Conservation (phyloP, 2,329 filamentous ascomycete genomes). For the Aspergillus phoenicis region DNA sequence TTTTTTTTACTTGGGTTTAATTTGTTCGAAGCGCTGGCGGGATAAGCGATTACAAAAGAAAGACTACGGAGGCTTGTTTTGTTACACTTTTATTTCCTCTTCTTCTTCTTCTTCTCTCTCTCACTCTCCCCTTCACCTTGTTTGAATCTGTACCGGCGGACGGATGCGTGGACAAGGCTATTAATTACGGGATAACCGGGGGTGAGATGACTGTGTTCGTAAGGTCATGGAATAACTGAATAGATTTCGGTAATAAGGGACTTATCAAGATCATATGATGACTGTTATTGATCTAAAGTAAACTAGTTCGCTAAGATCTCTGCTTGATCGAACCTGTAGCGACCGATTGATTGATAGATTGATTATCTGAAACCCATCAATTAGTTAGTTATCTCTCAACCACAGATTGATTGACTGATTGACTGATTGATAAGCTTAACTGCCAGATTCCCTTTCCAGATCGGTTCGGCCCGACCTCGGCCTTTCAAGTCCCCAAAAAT, state of each 20-base stretch:
- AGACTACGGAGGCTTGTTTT: conserved; percentile 5
- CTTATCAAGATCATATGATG: neutral
- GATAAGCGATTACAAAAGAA: conserved; percentile 21
- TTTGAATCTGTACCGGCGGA: neutral
- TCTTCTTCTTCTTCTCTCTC: neutral
- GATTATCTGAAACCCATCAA: neutral
- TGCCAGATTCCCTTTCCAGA: neutral
- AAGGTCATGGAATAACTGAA: neutral
- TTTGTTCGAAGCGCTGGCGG: conserved; percentile 26
- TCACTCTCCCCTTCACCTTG: neutral
- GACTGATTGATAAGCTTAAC: neutral
- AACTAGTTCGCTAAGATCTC: too few relatives aligned
- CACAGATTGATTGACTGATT: neutral
- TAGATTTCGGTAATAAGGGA: conserved; percentile 1
- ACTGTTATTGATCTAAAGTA: neutral
- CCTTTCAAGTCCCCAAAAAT: neutral
- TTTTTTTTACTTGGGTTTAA: conserved; percentile 14
- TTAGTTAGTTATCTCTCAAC: neutral
- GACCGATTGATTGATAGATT: neutral
- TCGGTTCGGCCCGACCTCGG: neutral
- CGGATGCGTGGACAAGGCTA: neutral
- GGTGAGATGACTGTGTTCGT: neutral
- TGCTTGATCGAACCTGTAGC: neutral
- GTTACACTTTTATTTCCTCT: neutral
- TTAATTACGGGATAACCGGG: neutral